A percentile compares a stretch with the other conserved stretches of the same genome.
Evolutionary conservation across 1,139 yeast genomes (phyloP).

Genomic region (Candida mesenterica): DNA sequence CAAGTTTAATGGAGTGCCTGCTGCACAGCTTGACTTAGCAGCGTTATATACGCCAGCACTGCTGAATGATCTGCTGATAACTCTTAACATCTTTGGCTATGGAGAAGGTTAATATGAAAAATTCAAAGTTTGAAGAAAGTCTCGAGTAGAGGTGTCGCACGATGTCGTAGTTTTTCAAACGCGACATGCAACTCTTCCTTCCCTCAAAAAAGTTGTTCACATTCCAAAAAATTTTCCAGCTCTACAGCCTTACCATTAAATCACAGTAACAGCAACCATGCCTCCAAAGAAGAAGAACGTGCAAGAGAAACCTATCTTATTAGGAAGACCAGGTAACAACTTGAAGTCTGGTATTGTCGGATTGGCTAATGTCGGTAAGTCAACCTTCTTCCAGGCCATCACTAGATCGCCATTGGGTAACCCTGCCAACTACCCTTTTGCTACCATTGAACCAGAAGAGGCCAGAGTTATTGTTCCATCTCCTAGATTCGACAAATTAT

Average conservation of each 20-base stretch:
- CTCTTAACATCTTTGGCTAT: conserved; percentile 9
- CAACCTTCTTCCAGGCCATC: conserved; percentile 84
- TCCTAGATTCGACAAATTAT: conserved; percentile 75
- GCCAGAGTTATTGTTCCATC: conserved; percentile 97
- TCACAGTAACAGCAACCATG: conserved; percentile 40
- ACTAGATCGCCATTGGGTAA: conserved; percentile 92
- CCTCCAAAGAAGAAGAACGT: conserved; percentile 90
- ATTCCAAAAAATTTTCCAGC: conserved; percentile 2
- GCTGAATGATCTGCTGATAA: conserved; percentile 12
- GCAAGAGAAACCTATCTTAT: conserved; percentile 82
- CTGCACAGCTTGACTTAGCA: conserved; percentile 48
- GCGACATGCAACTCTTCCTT: conserved; percentile 1
- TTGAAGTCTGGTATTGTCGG: conserved; percentile 97
- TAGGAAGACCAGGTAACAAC: conserved; percentile 98
- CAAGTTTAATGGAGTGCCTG: conserved; percentile 80
- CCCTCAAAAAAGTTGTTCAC: neutral
- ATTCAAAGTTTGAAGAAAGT: too few species aligned
- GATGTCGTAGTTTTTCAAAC: too few species aligned
- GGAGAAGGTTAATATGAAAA: neutral
- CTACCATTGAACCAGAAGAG: conserved; percentile 98
- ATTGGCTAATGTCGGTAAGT: conserved; percentile 94
- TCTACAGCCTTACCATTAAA: neutral
- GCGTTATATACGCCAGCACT: conserved; percentile 9
- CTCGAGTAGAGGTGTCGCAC: conserved; percentile 1
- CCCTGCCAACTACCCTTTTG: conserved; percentile 98